phyloP scores from a whole-genome alignment of 169 alveolate genomes.

The Amoebophrya sp. region DNA sequence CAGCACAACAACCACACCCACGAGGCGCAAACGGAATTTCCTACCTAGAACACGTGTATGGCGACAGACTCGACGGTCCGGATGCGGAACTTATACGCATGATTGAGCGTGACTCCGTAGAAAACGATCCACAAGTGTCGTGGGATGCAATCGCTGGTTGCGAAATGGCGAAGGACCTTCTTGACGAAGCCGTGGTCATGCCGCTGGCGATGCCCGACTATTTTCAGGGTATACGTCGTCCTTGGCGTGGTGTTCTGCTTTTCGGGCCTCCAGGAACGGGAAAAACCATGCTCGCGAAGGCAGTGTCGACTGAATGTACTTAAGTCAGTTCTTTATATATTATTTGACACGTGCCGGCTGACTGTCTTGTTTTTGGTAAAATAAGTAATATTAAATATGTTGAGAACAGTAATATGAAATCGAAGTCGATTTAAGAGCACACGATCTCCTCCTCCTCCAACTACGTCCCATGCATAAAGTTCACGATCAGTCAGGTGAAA shows the following conservation, averaged over 20 bases:
- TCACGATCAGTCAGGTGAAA: constrained; percentile 54
- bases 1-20: neutral
- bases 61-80: constrained; percentile 39
- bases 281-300: constrained; percentile 85
- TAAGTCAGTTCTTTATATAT: too few species aligned
- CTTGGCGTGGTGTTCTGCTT: constrained; percentile 83
- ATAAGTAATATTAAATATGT: too few species aligned
- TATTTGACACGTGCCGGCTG: too few species aligned
- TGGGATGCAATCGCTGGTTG: constrained; percentile 79
- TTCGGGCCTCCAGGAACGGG: constrained; percentile 95
- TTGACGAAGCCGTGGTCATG: constrained; percentile 82
- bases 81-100: constrained; percentile 41
- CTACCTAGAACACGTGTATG: constrained; percentile 41
- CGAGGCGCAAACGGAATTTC: neutral
- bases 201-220: constrained; percentile 81
- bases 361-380: too few species aligned
- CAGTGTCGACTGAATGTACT: constrained; percentile 74
- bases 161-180: constrained; percentile 72
- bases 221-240: constrained; percentile 78
- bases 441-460: neutral
- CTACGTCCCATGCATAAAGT: neutral
- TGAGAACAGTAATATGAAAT: too few species aligned
- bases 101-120: constrained; percentile 44
- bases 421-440: too few species aligned
- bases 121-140: constrained; percentile 51